Base-by-base conservation (phyloP, 2,329 filamentous ascomycete genomes). In the Phyllosticta citrichinensis region DNA sequence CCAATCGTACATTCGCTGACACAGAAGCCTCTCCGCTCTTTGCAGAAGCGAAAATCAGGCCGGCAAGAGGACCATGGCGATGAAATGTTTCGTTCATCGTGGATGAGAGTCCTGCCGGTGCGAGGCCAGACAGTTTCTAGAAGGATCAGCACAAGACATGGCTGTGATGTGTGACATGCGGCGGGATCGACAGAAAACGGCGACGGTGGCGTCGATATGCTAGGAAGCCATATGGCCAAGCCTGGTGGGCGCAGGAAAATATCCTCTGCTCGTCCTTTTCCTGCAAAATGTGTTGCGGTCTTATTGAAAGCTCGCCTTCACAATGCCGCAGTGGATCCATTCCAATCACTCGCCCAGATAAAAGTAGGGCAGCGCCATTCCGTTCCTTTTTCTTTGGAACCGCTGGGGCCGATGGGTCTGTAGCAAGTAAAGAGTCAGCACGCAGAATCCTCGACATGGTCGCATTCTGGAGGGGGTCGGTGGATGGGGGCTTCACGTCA, bases 341-440 rank as follows among this genome's bases (percentile, higher is more conserved):
- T 84, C 83, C 81, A 86, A 69, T 86, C 83, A 67, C 80, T 85
- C 53, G 77, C 80, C 84, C 84, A 87, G 53, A 86, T 91, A 67
- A 97, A 97, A 0, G 91, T 96, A 2, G 82, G 79, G 73, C 93
- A 97, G 52, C 90, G 84, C 90, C 92, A 97, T 70, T 94, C 81
- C 0, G 91, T 91, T 2, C 86, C 87, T 63, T 80, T 87, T 73
- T 96, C 92, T 71, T 94, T 94, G 66, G 87, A 83, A 0, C 91
- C 94, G 24, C 87, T 89, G 1, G 91, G 91, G 0, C 91, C 93
- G 1, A 97, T 76, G 3, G 94, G 94, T 51, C 87, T 82, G 14
- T 25, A 22, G 19, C 55, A 14, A 17, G 52, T 2, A 24, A 53
- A 24, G 12, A 20, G 52, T 53, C 8, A 53, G 52, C 52, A 53